phyloP scores from a whole-genome alignment of 1,284 basidiomycete genomes.

The Ustilago lituana region DNA sequence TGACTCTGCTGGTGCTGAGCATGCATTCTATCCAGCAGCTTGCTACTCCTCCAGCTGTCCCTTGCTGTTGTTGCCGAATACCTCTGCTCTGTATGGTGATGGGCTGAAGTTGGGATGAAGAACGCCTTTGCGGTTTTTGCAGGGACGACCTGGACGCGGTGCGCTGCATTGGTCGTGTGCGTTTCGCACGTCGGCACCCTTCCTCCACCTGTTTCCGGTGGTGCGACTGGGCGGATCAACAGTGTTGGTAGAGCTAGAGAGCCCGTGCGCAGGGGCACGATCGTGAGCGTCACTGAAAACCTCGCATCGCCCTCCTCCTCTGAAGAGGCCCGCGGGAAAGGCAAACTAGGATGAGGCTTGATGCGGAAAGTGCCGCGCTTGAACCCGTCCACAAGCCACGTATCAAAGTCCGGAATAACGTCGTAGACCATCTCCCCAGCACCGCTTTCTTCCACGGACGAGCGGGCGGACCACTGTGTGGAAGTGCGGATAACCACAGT shows the following conservation, averaged over 20 bases:
- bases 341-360: background rate
- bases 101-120: conserved; percentile 21
- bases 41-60: conserved; percentile 10
- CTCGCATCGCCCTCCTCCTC: too few relatives aligned
- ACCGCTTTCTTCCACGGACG: background rate
- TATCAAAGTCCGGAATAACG: conserved; percentile 51
- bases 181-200: conserved; percentile 43
- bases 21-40: conserved; percentile 2
- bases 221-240: conserved; percentile 4
- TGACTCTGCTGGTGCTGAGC: background rate
- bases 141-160: conserved; percentile 36
- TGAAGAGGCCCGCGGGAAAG: background rate
- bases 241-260: conserved; percentile 4
- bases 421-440: conserved; percentile 51
- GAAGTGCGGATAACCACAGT: conserved; percentile 29
- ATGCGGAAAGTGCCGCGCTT: conserved; percentile 43
- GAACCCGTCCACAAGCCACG: conserved; percentile 57
- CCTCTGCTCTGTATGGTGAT: background rate
- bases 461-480: conserved; percentile 15
- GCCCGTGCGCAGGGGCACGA: conserved; percentile 53
- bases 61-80: background rate
- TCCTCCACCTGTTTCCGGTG: background rate
- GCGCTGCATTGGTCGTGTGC: conserved; percentile 42
- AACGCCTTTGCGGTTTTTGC: conserved; percentile 19
- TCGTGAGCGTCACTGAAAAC: conserved; percentile 25